These are phyloP conservation scores for Cercospora sojina DNA, from an alignment of 2,329 filamentous ascomycete genomes.

Conservation along the genomic window DNA sequence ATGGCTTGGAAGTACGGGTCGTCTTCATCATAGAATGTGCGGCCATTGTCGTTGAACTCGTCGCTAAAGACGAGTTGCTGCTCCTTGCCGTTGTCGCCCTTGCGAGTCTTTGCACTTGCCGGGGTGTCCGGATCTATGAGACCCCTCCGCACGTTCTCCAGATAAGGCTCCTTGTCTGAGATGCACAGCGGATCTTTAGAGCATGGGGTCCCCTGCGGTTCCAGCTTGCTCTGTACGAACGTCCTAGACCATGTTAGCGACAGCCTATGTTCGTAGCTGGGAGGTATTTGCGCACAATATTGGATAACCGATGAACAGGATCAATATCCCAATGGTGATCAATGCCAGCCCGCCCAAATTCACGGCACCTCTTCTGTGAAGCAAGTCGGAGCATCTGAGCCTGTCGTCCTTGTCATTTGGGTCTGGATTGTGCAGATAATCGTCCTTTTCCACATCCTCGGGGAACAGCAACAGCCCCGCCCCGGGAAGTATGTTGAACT, in stretches of 20 bases:
- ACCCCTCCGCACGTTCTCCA: slow-evolving; percentile 60
- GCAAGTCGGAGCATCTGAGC: slow-evolving; percentile 60
- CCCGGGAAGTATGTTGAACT: slow-evolving; percentile 70
- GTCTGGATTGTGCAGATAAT: slow-evolving; percentile 69
- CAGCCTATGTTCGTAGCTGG: neutral
- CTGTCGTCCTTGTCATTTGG: slow-evolving; percentile 61
- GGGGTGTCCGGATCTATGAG: slow-evolving; percentile 70
- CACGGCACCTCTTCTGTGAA: slow-evolving; percentile 61
- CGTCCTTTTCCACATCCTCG: slow-evolving; percentile 72
- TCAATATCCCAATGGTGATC: slow-evolving; percentile 60
- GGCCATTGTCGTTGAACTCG: slow-evolving; percentile 66
- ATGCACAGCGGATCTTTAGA: slow-evolving; percentile 51
- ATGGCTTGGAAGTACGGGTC: slow-evolving; percentile 68
- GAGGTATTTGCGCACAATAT: slow-evolving; percentile 56
- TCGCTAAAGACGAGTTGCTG: slow-evolving; percentile 68
- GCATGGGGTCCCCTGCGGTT: slow-evolving; percentile 41
- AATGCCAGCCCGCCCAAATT: slow-evolving; percentile 64
- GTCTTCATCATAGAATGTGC: slow-evolving; percentile 69
- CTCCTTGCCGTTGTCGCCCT: slow-evolving; percentile 57
- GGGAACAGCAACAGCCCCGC: slow-evolving; percentile 66
- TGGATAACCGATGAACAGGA: slow-evolving; percentile 68
- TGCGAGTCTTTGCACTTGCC: slow-evolving; percentile 56
- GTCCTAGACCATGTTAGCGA: slow-evolving; percentile 47
- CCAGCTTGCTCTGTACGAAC: slow-evolving; percentile 52
- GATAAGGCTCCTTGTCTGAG: slow-evolving; percentile 46